Evolutionary conservation across 306 rosid genomes (phyloP).

Genomic region (Quillaja saponaria): DNA sequence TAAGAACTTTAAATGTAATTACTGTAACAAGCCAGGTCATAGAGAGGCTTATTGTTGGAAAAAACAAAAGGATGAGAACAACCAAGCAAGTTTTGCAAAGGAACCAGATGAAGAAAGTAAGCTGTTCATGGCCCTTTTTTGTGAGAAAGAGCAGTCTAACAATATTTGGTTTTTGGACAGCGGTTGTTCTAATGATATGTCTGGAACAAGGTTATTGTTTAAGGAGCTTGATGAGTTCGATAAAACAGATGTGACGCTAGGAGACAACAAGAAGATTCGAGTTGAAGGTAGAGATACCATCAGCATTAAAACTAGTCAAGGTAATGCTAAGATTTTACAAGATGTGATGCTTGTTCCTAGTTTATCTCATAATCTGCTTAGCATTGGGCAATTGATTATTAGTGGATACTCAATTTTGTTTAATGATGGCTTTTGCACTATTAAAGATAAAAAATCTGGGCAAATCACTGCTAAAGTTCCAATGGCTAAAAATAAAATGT

Average conservation of each 20-base stretch:
- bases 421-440: too few species aligned
- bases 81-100: too few species aligned
- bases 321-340: not conserved
- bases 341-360: not conserved
- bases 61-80: too few species aligned
- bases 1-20: too few species aligned
- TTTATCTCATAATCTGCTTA: not conserved
- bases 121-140: too few species aligned
- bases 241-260: not conserved
- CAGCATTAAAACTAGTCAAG: not conserved
- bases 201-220: not conserved
- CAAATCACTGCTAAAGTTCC: not conserved
- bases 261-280: not conserved
- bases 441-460: not conserved
- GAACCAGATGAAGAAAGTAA: too few species aligned
- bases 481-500: not conserved
- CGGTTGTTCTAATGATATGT: not conserved
- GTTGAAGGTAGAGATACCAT: not conserved
- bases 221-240: not conserved
- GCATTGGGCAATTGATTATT: not conserved
- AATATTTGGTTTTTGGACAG: too few species aligned
- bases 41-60: too few species aligned
- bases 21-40: too few species aligned
- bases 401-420: too few species aligned
- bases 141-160: too few species aligned